Percentiles rank a stretch among this genome's conserved stretches.
These are phyloP conservation scores for Sideroxylon spinosum DNA, from an alignment of 179 eudicot species.

Conservation along the genomic window DNA sequence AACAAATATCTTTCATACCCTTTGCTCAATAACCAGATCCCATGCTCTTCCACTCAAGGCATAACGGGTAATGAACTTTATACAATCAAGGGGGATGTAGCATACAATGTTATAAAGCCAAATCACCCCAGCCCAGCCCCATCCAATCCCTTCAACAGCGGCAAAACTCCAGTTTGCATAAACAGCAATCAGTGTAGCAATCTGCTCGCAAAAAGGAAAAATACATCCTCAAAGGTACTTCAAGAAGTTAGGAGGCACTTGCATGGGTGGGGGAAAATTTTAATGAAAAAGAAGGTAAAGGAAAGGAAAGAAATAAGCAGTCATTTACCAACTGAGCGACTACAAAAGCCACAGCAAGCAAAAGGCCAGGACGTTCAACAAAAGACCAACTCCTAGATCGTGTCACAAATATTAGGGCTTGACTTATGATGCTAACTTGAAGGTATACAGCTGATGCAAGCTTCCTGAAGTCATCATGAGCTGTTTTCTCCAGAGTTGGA, in stretches of 20 bases:
- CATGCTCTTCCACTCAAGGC: constrained; percentile 84
- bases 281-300: not conserved
- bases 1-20: constrained; percentile 42
- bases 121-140: constrained; percentile 98
- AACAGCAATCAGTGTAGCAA: constrained; percentile 82
- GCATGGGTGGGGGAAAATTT: not conserved
- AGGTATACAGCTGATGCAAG: constrained; percentile 67
- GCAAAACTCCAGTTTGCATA: constrained; percentile 87
- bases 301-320: not conserved
- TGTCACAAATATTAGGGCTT: constrained; percentile 68
- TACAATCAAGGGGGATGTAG: constrained; percentile 79
- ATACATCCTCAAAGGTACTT: not conserved
- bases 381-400: constrained; percentile 70
- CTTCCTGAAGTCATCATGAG: constrained; percentile 34
- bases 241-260: constrained; percentile 5
- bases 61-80: constrained; percentile 74
- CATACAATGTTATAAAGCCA: constrained; percentile 75
- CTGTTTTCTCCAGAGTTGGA: constrained; percentile 36
- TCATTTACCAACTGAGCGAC: constrained; percentile 57
- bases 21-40: constrained; percentile 89
- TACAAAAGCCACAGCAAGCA: constrained; percentile 50
- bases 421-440: constrained; percentile 70
- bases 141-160: constrained; percentile 86
- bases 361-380: constrained; percentile 56
- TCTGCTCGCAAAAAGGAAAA: constrained; percentile 31